Conservation (phyloP, 768 basidiomycete species). For the Panaeolus cyanescens region DNA sequence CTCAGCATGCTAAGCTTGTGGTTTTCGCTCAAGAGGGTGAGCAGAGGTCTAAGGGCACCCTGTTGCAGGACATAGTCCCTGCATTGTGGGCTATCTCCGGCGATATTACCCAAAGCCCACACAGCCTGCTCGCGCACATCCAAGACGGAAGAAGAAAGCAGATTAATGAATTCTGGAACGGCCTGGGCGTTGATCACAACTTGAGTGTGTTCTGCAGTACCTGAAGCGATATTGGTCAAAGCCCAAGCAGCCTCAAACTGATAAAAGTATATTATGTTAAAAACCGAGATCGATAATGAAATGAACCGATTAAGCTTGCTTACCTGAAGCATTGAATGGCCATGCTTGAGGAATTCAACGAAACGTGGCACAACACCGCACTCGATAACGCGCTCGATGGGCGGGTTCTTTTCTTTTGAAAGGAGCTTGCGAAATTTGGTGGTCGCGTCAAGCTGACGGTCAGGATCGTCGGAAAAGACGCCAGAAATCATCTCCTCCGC, state of each 20-base stretch:
- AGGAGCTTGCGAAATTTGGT: constrained; percentile 98
- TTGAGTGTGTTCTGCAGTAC: constrained; percentile 97
- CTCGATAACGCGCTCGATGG: constrained; percentile 97
- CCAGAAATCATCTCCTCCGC: constrained; percentile 91
- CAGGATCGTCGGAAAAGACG: constrained; percentile 90
- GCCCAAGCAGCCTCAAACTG: constrained; percentile 99
- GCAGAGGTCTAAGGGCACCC: constrained; percentile 90
- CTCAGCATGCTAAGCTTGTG: constrained; percentile 99
- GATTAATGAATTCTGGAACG: constrained; percentile 96
- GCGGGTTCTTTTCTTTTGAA: constrained; percentile 99
- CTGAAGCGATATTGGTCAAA: constrained; percentile 96
- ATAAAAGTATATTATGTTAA: background rate
- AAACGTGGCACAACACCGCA: constrained; percentile 97
- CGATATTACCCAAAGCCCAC: constrained; percentile 99
- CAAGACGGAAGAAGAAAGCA: constrained; percentile 89
- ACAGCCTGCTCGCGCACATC: constrained; percentile 99
- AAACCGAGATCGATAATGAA: constrained; percentile 6
- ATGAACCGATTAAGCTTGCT: background rate
- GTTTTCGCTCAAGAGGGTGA: constrained; percentile 89
- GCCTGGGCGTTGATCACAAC: constrained; percentile 94
- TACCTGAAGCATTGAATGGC: constrained; percentile 85
- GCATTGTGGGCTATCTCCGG: constrained; percentile 97
- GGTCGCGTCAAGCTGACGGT: constrained; percentile 94
- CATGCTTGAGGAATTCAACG: constrained; percentile 86
- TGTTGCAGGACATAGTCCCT: constrained; percentile 94